Conservation (phyloP, 345 rosid species). For the Pugionium cornutum region DNA sequence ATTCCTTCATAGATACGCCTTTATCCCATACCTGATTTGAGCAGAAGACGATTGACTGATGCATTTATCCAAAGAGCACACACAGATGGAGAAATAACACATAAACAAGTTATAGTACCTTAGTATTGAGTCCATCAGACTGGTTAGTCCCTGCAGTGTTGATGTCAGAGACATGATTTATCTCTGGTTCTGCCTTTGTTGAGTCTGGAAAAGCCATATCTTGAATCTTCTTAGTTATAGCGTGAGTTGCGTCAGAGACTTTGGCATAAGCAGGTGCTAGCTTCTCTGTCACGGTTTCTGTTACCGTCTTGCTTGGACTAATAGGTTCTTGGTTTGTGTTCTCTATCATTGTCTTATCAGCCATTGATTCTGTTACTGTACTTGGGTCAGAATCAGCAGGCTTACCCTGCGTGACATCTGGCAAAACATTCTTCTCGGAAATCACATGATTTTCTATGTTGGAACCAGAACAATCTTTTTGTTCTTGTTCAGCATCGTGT, state of each 20-base stretch:
- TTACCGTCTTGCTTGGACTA: conserved; percentile 46
- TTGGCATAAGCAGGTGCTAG: conserved; percentile 55
- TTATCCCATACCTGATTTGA: conserved; percentile 50
- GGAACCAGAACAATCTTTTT: conserved; percentile 19
- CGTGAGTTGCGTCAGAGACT: conserved; percentile 48
- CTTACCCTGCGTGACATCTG: conserved; percentile 34
- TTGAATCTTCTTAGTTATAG: conserved; percentile 53
- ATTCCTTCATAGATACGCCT: conserved; percentile 82
- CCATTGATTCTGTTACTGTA: neutral
- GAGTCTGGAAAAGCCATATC: conserved; percentile 44
- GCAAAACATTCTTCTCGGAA: conserved; percentile 38
- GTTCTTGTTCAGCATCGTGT: conserved; percentile 24
- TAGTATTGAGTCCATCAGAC: conserved; percentile 23
- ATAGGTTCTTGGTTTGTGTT: conserved; percentile 15
- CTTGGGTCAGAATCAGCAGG: conserved; percentile 4
- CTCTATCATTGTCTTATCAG: conserved; percentile 19
- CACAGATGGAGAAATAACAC: neutral
- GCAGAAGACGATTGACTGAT: conserved; percentile 7
- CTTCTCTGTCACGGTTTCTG: conserved; percentile 46
- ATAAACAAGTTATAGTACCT: conserved; percentile 25
- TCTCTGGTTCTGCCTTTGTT: conserved; percentile 23
- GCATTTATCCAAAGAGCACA: neutral
- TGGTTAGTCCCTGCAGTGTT: conserved; percentile 34
- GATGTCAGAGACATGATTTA: conserved; percentile 30
- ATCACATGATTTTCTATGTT: conserved; percentile 15